A percentile compares a stretch with the other conserved stretches of the same genome.
These are phyloP conservation scores for Glebionis coronaria DNA, from an alignment of 129 eudicot species.

Conservation along the genomic window DNA sequence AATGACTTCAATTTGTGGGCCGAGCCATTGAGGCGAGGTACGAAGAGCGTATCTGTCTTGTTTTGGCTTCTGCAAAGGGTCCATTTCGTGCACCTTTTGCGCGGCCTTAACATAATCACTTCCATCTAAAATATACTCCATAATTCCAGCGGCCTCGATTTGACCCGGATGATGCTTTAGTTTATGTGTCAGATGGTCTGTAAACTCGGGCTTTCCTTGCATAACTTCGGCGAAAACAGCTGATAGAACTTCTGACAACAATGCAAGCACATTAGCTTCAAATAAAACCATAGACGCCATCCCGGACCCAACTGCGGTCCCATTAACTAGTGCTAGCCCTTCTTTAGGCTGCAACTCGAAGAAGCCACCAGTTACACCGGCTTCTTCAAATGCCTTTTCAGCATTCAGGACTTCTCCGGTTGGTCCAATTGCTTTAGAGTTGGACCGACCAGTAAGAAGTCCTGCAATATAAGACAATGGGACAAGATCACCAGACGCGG, in stretches of 20 bases:
- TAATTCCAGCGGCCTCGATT: conserved; percentile 59
- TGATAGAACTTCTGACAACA: conserved; percentile 50
- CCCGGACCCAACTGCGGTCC: conserved; percentile 65
- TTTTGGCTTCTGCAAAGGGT: conserved; percentile 50
- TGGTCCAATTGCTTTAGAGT: conserved; percentile 51
- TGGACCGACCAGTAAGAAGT: conserved; percentile 42
- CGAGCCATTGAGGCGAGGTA: conserved; percentile 12
- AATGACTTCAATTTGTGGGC: conserved; percentile 8
- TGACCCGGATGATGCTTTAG: conserved; percentile 60
- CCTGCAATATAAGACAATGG: conserved; percentile 49
- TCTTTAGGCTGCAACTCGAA: conserved; percentile 59
- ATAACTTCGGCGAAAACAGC: conserved; percentile 58
- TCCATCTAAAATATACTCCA: conserved; percentile 55
- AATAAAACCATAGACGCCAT: conserved; percentile 63
- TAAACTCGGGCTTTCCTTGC: conserved; percentile 62
- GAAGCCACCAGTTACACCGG: conserved; percentile 41
- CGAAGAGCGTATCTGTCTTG: conserved; percentile 15
- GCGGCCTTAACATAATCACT: conserved; percentile 48
- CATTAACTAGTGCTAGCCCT: conserved; percentile 60
- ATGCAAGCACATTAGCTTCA: conserved; percentile 48
- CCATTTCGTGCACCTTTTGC: conserved; percentile 44
- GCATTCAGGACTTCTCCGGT: conserved; percentile 38
- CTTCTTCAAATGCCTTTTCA: conserved; percentile 34
- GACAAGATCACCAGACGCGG: conserved; percentile 49
- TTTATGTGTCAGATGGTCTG: conserved; percentile 59